phyloP scores from a whole-genome alignment of 2,329 filamentous ascomycete genomes.

The Rutstroemia sp. region DNA sequence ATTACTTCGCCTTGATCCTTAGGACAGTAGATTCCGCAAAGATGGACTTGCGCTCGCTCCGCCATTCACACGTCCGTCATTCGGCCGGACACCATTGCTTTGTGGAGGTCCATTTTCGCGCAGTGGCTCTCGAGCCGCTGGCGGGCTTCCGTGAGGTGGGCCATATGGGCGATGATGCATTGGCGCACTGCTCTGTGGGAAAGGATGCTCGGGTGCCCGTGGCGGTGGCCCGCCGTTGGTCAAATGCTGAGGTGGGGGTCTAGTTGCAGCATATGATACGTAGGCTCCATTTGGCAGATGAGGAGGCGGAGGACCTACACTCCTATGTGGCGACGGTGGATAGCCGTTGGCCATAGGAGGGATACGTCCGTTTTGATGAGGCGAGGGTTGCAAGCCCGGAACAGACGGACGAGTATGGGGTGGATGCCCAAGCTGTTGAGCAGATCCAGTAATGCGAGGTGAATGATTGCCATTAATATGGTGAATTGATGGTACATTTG shows the following conservation, averaged over 20 bases:
- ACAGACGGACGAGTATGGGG: constrained; percentile 19
- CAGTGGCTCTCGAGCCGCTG: constrained; percentile 22
- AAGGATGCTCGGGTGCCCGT: constrained; percentile 39
- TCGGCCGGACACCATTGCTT: constrained; percentile 27
- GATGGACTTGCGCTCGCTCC: constrained; percentile 76
- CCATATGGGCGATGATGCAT: constrained; percentile 36
- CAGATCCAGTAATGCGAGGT: constrained; percentile 25
- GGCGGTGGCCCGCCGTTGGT: constrained; percentile 33
- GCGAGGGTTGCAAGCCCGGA: constrained; percentile 31
- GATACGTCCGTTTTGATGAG: constrained; percentile 39
- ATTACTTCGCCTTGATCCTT: constrained; percentile 6
- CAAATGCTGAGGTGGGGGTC: constrained; percentile 28
- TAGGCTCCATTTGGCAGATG: constrained; percentile 26
- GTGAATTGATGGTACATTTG: constrained; percentile 35
- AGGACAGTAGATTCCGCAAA: constrained; percentile 65
- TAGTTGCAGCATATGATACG: constrained; percentile 25
- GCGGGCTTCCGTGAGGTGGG: constrained; percentile 24
- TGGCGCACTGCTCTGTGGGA: constrained; percentile 38
- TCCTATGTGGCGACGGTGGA: constrained; percentile 28
- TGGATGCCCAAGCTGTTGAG: constrained; percentile 17
- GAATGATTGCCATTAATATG: constrained; percentile 41
- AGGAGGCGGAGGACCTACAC: constrained; percentile 15
- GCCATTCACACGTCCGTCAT: constrained; percentile 42
- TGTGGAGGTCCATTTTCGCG: constrained; percentile 22
- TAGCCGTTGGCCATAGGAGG: constrained; percentile 38